Base-by-base conservation (phyloP, 345 rosid species). In the Capsella bursapastoris region DNA sequence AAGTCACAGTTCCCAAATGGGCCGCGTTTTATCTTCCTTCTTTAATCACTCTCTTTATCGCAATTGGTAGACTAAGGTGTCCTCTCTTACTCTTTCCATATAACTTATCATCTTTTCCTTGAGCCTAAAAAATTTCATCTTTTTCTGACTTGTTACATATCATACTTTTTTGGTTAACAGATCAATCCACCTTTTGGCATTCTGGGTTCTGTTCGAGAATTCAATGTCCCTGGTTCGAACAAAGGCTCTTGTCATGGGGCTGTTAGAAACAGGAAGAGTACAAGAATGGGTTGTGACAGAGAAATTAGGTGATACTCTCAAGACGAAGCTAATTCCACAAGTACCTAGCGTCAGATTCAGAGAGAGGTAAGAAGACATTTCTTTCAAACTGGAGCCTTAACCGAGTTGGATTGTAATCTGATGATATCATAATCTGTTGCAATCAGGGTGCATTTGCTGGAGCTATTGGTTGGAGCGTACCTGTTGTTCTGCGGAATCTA, bases 401-500 rank as follows among this genome's bases (percentile, higher is more conserved):
- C 57, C 3, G 13, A 67, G 18, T 52, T 32, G 28, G 64, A 45
- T 29, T 14, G 29, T 5, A 70, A 40, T 16, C n/a, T 1, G 32
- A 70, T 31, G 57, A 70, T 22, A 13, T n/a, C 1, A 12, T 1
- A 9, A 34, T 15, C 2, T 34, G 43, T 56, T 41, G 13, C 63
- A 35, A 58, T 1, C 72, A 78, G 98, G 65, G 65, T 90, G 58
- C 90, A 91, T 73, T 18, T 84, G 63, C 25, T 86, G 60, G 98
- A 93, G 89, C 82, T 91, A 28, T 74, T 82, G 28, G 82, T 89
- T 15, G 98, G 97, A 57, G 82, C 71, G 8, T 93, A 86, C 79
- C 91, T 93, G 34, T 81, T 91, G 84, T 74, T 84, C 63, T 86
- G 92, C 28, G 98, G 91, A 3, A 85, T 91, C 83, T 89, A 88